phyloP scores from a whole-genome alignment of 148 eudicot species.

The Pharnaceum exiguum region DNA sequence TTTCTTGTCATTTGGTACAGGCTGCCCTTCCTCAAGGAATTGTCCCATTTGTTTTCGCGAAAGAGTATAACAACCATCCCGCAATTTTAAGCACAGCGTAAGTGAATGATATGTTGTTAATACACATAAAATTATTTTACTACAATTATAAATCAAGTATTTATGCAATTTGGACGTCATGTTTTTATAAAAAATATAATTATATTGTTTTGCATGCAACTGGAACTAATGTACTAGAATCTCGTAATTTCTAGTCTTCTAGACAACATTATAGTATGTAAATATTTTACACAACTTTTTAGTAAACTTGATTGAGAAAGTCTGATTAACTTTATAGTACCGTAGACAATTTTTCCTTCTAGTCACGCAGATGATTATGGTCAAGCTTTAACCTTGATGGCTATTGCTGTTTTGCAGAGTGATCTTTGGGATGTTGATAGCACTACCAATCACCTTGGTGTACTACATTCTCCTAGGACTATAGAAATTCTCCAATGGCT shows the following conservation, averaged over 20 bases:
- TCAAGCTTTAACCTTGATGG: not conserved
- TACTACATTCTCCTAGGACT: slow-evolving; percentile 84
- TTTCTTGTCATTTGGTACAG: slow-evolving; percentile 16
- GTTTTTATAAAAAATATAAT: not conserved
- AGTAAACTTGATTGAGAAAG: too few species aligned
- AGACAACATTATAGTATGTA: too few species aligned
- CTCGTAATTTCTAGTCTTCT: too few species aligned
- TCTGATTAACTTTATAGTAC: not conserved
- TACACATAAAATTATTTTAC: not conserved
- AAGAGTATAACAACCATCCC: slow-evolving; percentile 92
- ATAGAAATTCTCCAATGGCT: slow-evolving; percentile 9
- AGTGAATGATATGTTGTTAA: slow-evolving; percentile 17
- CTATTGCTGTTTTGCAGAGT: slow-evolving; percentile 66
- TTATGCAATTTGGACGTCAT: not conserved
- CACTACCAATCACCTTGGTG: slow-evolving; percentile 76
- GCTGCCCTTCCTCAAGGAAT: slow-evolving; percentile 98
- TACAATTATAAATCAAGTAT: not conserved
- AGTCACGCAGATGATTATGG: not conserved
- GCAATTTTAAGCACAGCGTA: slow-evolving; percentile 83
- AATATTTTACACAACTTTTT: too few species aligned
- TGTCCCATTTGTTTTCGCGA: slow-evolving; percentile 89
- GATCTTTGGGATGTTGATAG: slow-evolving; percentile 94
- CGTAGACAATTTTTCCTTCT: not conserved
- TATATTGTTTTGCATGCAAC: too few species aligned
- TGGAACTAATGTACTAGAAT: too few species aligned